Conservation (phyloP, 108 stramenopile species). For the Nitzschia inconspicua region DNA sequence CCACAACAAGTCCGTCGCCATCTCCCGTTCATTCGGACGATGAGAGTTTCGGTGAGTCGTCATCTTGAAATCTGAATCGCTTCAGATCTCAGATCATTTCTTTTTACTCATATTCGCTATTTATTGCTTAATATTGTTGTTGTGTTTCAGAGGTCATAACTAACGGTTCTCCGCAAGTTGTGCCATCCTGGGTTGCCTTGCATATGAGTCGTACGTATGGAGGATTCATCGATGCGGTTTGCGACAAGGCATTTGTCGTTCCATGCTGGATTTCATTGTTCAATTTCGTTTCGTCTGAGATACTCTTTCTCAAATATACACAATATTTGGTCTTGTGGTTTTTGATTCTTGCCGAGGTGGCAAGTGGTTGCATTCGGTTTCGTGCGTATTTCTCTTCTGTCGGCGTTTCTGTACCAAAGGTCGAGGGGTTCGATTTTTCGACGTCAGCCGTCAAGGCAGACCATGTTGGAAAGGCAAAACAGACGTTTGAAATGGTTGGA, state of each 20-base stretch:
- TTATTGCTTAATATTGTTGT: too few relatives aligned
- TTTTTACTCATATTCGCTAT: background rate
- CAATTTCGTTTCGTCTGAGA: constrained; percentile 12
- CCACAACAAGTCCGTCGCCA: too few relatives aligned
- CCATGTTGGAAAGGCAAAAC: constrained; percentile 54
- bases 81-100: background rate
- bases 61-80: constrained; percentile 1
- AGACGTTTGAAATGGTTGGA: constrained; percentile 59
- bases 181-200: constrained; percentile 27
- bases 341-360: constrained; percentile 43
- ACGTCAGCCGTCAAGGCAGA: constrained; percentile 53
- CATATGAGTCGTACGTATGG: constrained; percentile 36
- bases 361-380: constrained; percentile 44
- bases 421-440: constrained; percentile 45
- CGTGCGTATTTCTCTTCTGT: constrained; percentile 33
- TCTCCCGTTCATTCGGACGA: constrained; percentile 29
- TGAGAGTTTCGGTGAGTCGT: constrained; percentile 36
- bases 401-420: constrained; percentile 38
- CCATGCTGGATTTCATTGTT: constrained; percentile 53
- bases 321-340: constrained; percentile 37
- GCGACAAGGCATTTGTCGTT: constrained; percentile 55
- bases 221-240: constrained; percentile 57
- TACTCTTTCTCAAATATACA: constrained; percentile 10
- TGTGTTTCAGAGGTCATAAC: constrained; percentile 39
- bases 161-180: constrained; percentile 36